Percentiles rank a stretch among this genome's conserved stretches.
Evolutionary conservation across 164 flowering plant genomes (phyloP).

Genomic region (Chimonanthus praecox): DNA sequence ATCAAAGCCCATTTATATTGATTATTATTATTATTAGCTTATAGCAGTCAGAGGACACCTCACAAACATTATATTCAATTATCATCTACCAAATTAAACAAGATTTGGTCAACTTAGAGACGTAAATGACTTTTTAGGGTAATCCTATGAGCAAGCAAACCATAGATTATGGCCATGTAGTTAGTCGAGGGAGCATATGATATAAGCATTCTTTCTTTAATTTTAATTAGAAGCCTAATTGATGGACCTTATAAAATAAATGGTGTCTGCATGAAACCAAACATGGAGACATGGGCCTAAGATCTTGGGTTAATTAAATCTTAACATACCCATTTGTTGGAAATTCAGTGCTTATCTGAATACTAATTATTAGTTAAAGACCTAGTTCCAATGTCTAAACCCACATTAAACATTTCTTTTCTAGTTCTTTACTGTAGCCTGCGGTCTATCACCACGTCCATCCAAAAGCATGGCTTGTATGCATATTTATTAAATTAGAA

Average conservation of each 20-base stretch:
- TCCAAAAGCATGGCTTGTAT: no score
- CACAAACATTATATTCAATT: background rate
- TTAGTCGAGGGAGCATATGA: slow-evolving; percentile 2
- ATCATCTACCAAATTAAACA: background rate
- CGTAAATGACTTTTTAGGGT: background rate
- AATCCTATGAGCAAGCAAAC: slow-evolving; percentile 5
- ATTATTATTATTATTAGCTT: background rate
- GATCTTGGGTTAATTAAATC: no score
- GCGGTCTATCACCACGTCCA: no score
- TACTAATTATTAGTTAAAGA: background rate
- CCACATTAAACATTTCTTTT: no score
- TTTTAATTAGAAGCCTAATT: background rate
- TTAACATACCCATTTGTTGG: background rate
- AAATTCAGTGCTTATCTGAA: background rate
- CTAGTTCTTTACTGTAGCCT: no score
- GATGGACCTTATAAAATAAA: background rate
- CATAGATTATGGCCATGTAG: slow-evolving; percentile 4
- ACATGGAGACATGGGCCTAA: background rate
- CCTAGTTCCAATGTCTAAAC: no score
- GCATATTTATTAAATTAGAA: no score
- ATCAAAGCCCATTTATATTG: slow-evolving; percentile 2
- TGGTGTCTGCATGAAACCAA: slow-evolving; percentile 3
- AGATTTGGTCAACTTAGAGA: slow-evolving; percentile 5
- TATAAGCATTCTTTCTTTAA: background rate
- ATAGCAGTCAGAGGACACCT: slow-evolving; percentile 6